Evolutionary conservation across 805 yeast genomes (phyloP).

Genomic region (Blastobotrys attinorum): DNA sequence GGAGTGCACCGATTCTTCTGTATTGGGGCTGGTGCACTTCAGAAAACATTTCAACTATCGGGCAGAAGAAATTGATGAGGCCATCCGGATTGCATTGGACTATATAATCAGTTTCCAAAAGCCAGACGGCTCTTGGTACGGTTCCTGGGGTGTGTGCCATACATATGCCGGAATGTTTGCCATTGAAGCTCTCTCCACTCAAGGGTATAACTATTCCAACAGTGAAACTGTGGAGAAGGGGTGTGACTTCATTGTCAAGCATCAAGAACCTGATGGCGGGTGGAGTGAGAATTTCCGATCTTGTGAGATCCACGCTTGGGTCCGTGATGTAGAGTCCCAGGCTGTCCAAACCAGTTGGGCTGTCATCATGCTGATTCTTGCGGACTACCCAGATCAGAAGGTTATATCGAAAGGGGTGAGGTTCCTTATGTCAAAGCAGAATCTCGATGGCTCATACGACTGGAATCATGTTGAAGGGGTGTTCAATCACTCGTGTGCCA

Average conservation of each 20-base stretch:
- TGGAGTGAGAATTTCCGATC: slow-evolving; percentile 96
- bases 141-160: slow-evolving; percentile 96
- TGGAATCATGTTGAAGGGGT: slow-evolving; percentile 90
- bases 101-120: slow-evolving; percentile 65
- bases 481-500: slow-evolving; percentile 88
- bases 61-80: slow-evolving; percentile 51
- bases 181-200: slow-evolving; percentile 75
- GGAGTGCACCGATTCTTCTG: slow-evolving; percentile 95
- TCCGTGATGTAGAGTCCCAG: slow-evolving; percentile 52
- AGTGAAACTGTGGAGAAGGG: slow-evolving; percentile 60
- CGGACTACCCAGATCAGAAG: slow-evolving; percentile 63
- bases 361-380: slow-evolving; percentile 68
- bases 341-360: slow-evolving; percentile 95
- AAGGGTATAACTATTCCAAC: slow-evolving; percentile 54
- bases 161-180: slow-evolving; percentile 99
- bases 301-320: slow-evolving; percentile 72
- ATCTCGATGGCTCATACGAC: slow-evolving; percentile 72
- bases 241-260: slow-evolving; percentile 71
- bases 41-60: slow-evolving; percentile 58
- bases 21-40: slow-evolving; percentile 79
- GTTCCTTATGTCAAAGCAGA: slow-evolving; percentile 59
- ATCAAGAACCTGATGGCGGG: slow-evolving; percentile 86
- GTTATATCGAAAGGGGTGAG: slow-evolving; percentile 57
- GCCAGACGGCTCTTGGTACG: slow-evolving; percentile 93
- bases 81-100: slow-evolving; percentile 65